phyloP scores from a whole-genome alignment of 495 filamentous ascomycete genomes.

The Hyaloscypha hepaticicola region DNA sequence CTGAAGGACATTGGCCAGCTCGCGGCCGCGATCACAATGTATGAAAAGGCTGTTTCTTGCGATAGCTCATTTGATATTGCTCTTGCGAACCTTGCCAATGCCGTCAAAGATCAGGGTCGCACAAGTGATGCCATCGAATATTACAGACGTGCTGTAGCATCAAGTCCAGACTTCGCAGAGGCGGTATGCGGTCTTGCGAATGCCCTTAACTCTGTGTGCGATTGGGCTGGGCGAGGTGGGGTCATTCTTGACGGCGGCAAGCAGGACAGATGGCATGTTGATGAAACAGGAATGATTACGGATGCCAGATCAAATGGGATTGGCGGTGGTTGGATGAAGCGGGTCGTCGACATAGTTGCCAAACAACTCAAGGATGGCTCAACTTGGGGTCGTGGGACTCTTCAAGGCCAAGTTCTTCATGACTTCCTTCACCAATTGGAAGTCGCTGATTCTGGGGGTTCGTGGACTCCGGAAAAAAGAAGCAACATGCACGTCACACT shows the following conservation, averaged over 20 bases:
- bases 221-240: constrained; percentile 89
- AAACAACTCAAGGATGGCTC: constrained; percentile 88
- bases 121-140: constrained; percentile 90
- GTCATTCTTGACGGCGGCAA: constrained; percentile 67
- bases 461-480: constrained; percentile 37
- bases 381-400: constrained; percentile 75
- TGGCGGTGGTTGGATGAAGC: constrained; percentile 83
- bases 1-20: constrained; percentile 97
- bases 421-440: constrained; percentile 50
- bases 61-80: constrained; percentile 96
- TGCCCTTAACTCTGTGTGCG: constrained; percentile 94
- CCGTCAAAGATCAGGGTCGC: constrained; percentile 93
- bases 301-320: constrained; percentile 63
- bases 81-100: constrained; percentile 94
- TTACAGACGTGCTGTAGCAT: constrained; percentile 84
- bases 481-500: constrained; percentile 33
- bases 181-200: constrained; percentile 96
- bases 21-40: constrained; percentile 91
- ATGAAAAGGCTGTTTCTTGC: constrained; percentile 89
- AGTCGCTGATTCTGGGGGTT: constrained; percentile 36
- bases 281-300: constrained; percentile 78
- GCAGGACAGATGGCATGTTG: constrained; percentile 92
- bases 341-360: constrained; percentile 92
- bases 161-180: constrained; percentile 95
- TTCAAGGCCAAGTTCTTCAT: constrained; percentile 51